Conservation (phyloP, 2,329 filamentous ascomycete genomes). For the Pestalotiopsis sp. region DNA sequence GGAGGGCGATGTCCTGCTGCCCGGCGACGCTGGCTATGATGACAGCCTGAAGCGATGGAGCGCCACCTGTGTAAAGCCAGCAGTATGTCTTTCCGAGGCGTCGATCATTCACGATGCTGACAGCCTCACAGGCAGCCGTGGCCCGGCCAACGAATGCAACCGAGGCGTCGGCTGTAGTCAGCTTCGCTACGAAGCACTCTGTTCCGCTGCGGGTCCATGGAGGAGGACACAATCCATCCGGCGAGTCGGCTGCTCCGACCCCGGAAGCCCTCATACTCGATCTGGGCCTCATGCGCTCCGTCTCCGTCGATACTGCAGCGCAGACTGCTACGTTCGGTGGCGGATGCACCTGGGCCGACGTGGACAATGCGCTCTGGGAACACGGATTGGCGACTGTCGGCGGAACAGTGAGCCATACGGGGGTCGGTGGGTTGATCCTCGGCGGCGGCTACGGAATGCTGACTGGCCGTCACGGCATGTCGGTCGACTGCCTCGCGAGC, state of each 20-base stretch:
- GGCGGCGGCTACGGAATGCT: conserved; percentile 62
- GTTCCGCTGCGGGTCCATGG: conserved; percentile 56
- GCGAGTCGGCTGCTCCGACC: conserved; percentile 48
- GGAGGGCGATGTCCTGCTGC: conserved; percentile 31
- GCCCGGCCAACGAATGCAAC: conserved; percentile 40
- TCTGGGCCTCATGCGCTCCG: conserved; percentile 49
- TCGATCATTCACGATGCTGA: background rate
- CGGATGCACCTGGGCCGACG: conserved; percentile 54
- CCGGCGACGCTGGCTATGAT: conserved; percentile 33
- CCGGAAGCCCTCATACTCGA: conserved; percentile 55
- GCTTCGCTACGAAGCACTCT: conserved; percentile 42
- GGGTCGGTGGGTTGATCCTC: conserved; percentile 59
- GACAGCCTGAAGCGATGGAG: conserved; percentile 40
- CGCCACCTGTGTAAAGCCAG: conserved; percentile 36
- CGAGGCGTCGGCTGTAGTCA: conserved; percentile 43
- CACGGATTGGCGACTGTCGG: conserved; percentile 60
- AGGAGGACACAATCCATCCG: conserved; percentile 58
- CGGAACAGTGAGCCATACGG: conserved; percentile 64
- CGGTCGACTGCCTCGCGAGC: conserved; percentile 41
- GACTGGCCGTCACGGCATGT: conserved; percentile 53
- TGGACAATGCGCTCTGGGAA: conserved; percentile 51
- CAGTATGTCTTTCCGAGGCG: conserved; percentile 17
- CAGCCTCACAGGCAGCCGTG: conserved; percentile 40
- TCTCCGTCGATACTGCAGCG: conserved; percentile 46
- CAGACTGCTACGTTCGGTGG: conserved; percentile 51